These are phyloP conservation scores for Penicillium manginii DNA, from an alignment of 495 filamentous ascomycete genomes.

Conservation along the genomic window DNA sequence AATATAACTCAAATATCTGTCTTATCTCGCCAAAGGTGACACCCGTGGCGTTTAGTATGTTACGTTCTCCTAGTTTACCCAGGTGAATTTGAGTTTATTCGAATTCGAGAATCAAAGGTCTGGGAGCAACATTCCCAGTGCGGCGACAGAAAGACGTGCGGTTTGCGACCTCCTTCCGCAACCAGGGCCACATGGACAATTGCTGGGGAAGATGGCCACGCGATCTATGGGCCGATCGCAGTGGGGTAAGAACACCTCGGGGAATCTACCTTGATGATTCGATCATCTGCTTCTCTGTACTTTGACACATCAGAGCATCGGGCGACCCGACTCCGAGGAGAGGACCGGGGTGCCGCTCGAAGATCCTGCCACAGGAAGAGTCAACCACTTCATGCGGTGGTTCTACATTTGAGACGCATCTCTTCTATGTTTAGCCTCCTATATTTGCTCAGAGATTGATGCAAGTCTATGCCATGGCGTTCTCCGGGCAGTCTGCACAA, in stretches of 20 bases:
- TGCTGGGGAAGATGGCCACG: neutral
- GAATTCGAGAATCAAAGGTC: neutral
- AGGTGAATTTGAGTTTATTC: neutral
- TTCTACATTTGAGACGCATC: neutral
- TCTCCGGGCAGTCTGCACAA: neutral
- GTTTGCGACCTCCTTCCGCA: neutral
- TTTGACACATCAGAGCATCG: neutral
- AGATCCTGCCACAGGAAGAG: neutral
- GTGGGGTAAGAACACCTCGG: neutral
- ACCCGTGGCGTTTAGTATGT: neutral
- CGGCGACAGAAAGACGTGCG: neutral
- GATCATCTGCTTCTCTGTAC: neutral
- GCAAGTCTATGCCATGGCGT: no score
- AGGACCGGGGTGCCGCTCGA: neutral
- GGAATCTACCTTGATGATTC: neutral
- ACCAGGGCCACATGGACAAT: constrained; percentile 5
- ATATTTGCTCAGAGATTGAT: no score
- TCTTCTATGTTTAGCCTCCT: no score
- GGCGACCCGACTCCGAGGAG: constrained; percentile 1
- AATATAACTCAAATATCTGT: neutral
- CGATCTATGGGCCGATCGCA: neutral
- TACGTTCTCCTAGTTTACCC: neutral
- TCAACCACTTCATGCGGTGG: neutral
- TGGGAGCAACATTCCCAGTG: neutral
- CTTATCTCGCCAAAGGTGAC: neutral